phyloP scores from a whole-genome alignment of 306 rosid species.

The Abrus precatorius region DNA sequence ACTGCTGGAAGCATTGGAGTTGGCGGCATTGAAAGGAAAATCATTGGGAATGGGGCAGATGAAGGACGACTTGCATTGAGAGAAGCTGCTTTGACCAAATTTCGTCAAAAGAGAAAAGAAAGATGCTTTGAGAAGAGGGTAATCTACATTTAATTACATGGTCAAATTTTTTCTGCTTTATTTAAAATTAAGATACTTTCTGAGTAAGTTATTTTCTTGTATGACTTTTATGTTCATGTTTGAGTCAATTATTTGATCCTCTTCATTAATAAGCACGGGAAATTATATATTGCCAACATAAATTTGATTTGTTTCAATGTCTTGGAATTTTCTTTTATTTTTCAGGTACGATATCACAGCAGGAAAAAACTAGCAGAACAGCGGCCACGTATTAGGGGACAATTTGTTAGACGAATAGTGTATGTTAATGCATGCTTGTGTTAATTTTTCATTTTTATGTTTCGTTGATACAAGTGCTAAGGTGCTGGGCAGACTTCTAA shows the following conservation, averaged over 20 bases:
- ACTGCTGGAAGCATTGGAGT: slow-evolving; percentile 52
- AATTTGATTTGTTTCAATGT: slow-evolving; percentile 30
- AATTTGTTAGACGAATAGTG: slow-evolving; percentile 64
- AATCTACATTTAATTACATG: slow-evolving; percentile 37
- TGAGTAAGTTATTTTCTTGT: background rate
- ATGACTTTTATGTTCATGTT: slow-evolving; percentile 15
- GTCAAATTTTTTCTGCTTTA: slow-evolving; percentile 22
- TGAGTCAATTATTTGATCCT: slow-evolving; percentile 20
- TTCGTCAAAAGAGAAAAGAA: slow-evolving; percentile 79
- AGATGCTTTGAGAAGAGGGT: slow-evolving; percentile 89
- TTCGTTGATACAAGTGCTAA: background rate
- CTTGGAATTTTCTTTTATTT: slow-evolving; percentile 23
- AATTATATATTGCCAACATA: slow-evolving; percentile 7
- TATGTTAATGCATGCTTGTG: slow-evolving; percentile 45
- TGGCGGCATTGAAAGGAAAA: slow-evolving; percentile 47
- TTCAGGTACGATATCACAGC: slow-evolving; percentile 79
- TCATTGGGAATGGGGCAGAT: slow-evolving; percentile 55
- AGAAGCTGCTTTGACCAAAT: slow-evolving; percentile 80
- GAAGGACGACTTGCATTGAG: slow-evolving; percentile 63
- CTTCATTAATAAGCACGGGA: background rate
- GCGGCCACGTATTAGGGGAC: slow-evolving; percentile 78
- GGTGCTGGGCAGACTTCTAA: slow-evolving; percentile 25
- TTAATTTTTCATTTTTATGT: background rate
- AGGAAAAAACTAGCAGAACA: slow-evolving; percentile 76
- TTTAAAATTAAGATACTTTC: slow-evolving; percentile 23